These are phyloP conservation scores for Alternaria rosae DNA, from an alignment of 2,329 filamentous ascomycete genomes.

Conservation along the genomic window DNA sequence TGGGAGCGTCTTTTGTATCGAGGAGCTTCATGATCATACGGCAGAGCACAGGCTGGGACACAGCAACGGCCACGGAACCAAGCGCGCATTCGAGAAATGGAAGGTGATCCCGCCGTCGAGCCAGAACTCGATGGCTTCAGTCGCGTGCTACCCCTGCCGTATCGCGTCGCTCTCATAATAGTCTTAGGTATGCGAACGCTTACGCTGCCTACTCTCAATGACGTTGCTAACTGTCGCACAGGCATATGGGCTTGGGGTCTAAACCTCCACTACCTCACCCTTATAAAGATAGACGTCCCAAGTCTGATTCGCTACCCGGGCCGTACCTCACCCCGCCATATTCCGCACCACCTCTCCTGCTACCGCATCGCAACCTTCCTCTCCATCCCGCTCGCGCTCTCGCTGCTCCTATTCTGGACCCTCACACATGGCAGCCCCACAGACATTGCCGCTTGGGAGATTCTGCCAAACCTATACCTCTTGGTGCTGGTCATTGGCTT, in stretches of 20 bases:
- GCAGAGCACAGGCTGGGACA: slow-evolving; percentile 29
- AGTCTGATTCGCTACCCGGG: slow-evolving; percentile 84
- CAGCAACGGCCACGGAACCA: slow-evolving; percentile 26
- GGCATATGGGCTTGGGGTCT: slow-evolving; percentile 94
- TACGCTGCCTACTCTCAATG: neutral
- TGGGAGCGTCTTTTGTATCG: neutral
- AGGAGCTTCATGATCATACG: slow-evolving; percentile 27
- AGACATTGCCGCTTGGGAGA: slow-evolving; percentile 79
- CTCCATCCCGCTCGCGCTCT: slow-evolving; percentile 72
- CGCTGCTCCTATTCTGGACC: slow-evolving; percentile 82
- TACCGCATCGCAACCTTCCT: slow-evolving; percentile 86
- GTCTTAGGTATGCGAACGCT: slow-evolving; percentile 71
- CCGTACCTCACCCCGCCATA: slow-evolving; percentile 73
- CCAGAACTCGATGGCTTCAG: slow-evolving; percentile 80
- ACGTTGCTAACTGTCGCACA: slow-evolving; percentile 46
- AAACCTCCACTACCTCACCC: slow-evolving; percentile 86
- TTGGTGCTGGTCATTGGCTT: slow-evolving; percentile 75
- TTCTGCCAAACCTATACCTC: slow-evolving; percentile 86
- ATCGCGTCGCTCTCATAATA: slow-evolving; percentile 84
- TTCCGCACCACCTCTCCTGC: slow-evolving; percentile 79
- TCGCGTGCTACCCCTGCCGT: slow-evolving; percentile 85
- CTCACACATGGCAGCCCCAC: slow-evolving; percentile 74
- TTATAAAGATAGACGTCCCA: slow-evolving; percentile 85
- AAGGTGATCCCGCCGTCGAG: slow-evolving; percentile 76
- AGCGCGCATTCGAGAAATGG: slow-evolving; percentile 60